Evolutionary conservation across 306 rosid species (phyloP).

Genomic region (Prunus kanzakura): DNA sequence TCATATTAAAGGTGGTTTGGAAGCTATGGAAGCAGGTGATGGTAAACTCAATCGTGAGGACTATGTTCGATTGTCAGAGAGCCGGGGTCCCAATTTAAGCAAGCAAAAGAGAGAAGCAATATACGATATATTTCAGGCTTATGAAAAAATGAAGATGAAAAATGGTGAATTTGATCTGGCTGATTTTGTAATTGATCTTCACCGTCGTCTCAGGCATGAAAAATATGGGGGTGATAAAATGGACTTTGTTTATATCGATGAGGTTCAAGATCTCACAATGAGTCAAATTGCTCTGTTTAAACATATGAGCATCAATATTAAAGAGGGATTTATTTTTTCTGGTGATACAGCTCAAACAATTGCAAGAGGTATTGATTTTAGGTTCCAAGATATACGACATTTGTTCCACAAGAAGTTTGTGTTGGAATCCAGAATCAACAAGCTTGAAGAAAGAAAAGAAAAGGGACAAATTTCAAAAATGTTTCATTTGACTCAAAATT

Average conservation of each 20-base stretch:
- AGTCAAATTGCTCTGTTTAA: slow-evolving; percentile 71
- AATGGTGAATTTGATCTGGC: slow-evolving; percentile 74
- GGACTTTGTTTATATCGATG: slow-evolving; percentile 69
- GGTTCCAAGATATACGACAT: slow-evolving; percentile 64
- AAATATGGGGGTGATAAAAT: slow-evolving; percentile 50
- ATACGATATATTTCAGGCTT: slow-evolving; percentile 52
- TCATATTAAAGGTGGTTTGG: slow-evolving; percentile 62
- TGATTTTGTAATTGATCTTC: slow-evolving; percentile 69
- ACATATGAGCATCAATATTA: slow-evolving; percentile 54
- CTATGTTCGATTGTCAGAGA: slow-evolving; percentile 42
- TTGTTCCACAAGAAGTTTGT: slow-evolving; percentile 67
- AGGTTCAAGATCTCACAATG: slow-evolving; percentile 83
- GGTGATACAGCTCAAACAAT: slow-evolving; percentile 92
- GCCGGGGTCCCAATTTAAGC: slow-evolving; percentile 42
- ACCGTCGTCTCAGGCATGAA: slow-evolving; percentile 39
- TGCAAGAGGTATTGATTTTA: slow-evolving; percentile 82
- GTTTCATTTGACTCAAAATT: slow-evolving; percentile 55
- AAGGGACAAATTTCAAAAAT: slow-evolving; percentile 49
- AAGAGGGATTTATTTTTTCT: slow-evolving; percentile 80
- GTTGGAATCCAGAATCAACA: slow-evolving; percentile 26
- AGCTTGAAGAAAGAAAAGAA: slow-evolving; percentile 25
- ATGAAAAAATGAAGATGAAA: slow-evolving; percentile 62
- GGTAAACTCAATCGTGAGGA: slow-evolving; percentile 49
- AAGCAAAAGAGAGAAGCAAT: slow-evolving; percentile 43
- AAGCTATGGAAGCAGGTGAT: slow-evolving; percentile 33